Evolutionary conservation across 129 eudicot species (phyloP).

Genomic region (Chrysanthemum seticuspe): DNA sequence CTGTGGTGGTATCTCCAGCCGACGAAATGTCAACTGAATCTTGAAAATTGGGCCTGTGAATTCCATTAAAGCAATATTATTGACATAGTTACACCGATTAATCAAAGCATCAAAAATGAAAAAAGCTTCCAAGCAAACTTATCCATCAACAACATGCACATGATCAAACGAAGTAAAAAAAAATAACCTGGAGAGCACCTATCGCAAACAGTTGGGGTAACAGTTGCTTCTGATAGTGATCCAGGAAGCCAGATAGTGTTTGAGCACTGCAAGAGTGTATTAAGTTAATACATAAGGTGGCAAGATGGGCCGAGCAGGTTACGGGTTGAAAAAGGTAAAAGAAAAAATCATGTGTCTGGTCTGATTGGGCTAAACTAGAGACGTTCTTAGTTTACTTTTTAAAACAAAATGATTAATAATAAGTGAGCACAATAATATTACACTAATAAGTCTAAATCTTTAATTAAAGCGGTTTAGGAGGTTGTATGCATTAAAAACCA

Average conservation of each 20-base stretch:
- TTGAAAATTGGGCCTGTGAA: slow-evolving; percentile 70
- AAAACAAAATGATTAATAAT: too few species aligned
- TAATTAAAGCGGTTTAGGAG: too few species aligned
- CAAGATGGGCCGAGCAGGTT: background rate
- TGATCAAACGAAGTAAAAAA: slow-evolving; percentile 11
- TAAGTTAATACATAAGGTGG: slow-evolving; percentile 14
- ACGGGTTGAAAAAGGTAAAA: too few species aligned
- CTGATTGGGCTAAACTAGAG: too few species aligned
- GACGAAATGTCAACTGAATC: slow-evolving; percentile 93
- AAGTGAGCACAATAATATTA: too few species aligned
- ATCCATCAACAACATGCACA: background rate
- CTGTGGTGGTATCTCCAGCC: slow-evolving; percentile 84
- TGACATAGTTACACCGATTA: slow-evolving; percentile 9
- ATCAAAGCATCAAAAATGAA: background rate
- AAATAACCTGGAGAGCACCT: slow-evolving; percentile 76
- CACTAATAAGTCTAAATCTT: too few species aligned
- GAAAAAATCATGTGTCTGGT: too few species aligned
- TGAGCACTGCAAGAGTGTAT: slow-evolving; percentile 62
- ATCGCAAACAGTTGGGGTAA: slow-evolving; percentile 71
- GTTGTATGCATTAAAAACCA: too few species aligned
- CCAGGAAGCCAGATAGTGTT: slow-evolving; percentile 98
- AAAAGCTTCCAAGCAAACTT: background rate
- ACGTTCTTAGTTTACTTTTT: too few species aligned
- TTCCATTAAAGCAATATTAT: background rate
- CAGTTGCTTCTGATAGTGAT: slow-evolving; percentile 70